Evolutionary conservation across 2,329 filamentous ascomycete genomes (phyloP).

Genomic region (Penicillium olsonii): DNA sequence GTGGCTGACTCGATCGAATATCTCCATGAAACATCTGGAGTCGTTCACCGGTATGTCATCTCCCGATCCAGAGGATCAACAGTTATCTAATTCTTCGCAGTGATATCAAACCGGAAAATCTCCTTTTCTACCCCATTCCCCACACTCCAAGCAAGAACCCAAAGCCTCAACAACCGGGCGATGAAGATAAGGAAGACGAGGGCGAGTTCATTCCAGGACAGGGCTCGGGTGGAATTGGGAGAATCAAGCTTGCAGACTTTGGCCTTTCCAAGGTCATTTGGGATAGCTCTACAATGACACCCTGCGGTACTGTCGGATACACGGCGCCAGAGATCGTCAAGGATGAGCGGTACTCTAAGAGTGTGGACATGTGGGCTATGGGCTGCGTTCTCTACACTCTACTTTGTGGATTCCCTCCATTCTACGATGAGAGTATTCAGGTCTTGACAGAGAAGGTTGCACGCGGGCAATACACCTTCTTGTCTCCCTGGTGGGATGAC

Average conservation of each 20-base stretch:
- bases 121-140: conserved; percentile 85
- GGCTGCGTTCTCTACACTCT: conserved; percentile 96
- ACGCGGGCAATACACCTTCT: conserved; percentile 92
- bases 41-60: conserved; percentile 83
- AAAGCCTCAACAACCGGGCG: conserved; percentile 78
- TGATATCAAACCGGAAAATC: conserved; percentile 92
- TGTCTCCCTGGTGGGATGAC: conserved; percentile 99
- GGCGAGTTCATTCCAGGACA: conserved; percentile 83
- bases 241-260: conserved; percentile 97
- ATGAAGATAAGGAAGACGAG: conserved; percentile 96
- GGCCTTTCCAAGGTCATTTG: conserved; percentile 97
- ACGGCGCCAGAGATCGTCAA: conserved; percentile 98
- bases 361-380: conserved; percentile 98
- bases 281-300: conserved; percentile 98
- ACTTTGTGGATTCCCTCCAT: conserved; percentile 95
- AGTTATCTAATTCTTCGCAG: conserved; percentile 13
- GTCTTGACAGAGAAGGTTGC: conserved; percentile 97
- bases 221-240: conserved; percentile 86
- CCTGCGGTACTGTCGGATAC: conserved; percentile 97
- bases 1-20: conserved; percentile 95
- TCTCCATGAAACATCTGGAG: conserved; percentile 88
- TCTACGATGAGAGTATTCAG: conserved; percentile 98
- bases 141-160: conserved; percentile 78
- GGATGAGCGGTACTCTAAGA: conserved; percentile 97
- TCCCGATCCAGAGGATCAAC: too few relatives aligned